These are phyloP conservation scores for Lasiodiplodia citricola DNA, from an alignment of 2,329 filamentous ascomycete species.

Conservation along the genomic window DNA sequence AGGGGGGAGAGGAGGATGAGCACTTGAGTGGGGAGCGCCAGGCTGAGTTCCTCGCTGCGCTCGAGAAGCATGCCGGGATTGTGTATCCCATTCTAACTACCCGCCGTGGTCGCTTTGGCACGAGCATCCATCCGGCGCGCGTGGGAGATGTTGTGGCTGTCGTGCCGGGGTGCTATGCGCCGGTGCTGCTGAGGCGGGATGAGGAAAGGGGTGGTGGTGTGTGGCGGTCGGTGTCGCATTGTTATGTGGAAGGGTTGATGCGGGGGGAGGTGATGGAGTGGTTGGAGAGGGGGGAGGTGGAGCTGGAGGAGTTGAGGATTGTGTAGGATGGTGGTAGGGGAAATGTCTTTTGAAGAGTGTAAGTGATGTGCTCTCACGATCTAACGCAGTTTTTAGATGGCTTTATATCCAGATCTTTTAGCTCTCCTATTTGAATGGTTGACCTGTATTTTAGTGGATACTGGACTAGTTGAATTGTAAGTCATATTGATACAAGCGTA, in stretches of 20 bases:
- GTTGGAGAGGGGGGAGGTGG: neutral
- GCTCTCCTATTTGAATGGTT: too few relatives aligned
- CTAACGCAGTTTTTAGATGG: too few relatives aligned
- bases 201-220: constrained; percentile 29
- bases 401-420: too few relatives aligned
- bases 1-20: rapidly evolving
- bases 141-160: neutral
- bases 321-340: neutral
- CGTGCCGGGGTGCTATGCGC: constrained; percentile 28
- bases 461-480: too few relatives aligned
- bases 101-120: neutral
- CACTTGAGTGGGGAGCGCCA: neutral
- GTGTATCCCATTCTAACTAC: neutral
- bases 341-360: too few relatives aligned
- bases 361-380: too few relatives aligned
- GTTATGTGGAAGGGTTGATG: constrained; percentile 20
- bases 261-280: neutral
- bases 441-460: too few relatives aligned
- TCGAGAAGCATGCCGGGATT: neutral
- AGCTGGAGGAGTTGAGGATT: neutral
- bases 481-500: too few relatives aligned
- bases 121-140: neutral
- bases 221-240: constrained; percentile 33
- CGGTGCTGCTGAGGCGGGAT: constrained; percentile 28
- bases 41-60: neutral